Conservation (phyloP, 1,139 yeast species). For the Candida labiduridarum region DNA sequence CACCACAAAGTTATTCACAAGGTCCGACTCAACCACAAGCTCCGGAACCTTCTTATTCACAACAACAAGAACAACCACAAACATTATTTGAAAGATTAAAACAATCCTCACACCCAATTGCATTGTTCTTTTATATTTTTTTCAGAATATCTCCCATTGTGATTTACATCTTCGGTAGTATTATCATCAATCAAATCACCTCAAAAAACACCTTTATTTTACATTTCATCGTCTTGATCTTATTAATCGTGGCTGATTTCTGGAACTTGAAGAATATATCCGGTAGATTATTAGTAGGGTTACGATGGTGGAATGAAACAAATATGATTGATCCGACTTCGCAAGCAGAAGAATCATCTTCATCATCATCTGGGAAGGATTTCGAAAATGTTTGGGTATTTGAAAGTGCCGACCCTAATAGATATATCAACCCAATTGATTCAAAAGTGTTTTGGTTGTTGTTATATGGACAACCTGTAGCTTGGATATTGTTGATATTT, state of each 20-base stretch:
- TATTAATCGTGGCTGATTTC: slow-evolving; percentile 83
- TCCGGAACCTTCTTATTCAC: slow-evolving; percentile 6
- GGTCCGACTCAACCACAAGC: slow-evolving; percentile 6
- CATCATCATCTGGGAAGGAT: slow-evolving; percentile 16
- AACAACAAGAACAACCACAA: slow-evolving; percentile 7
- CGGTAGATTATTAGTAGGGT: slow-evolving; percentile 86
- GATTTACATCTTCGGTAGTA: slow-evolving; percentile 69
- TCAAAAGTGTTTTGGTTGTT: slow-evolving; percentile 86
- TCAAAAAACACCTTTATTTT: slow-evolving; percentile 62
- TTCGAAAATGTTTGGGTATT: slow-evolving; percentile 82
- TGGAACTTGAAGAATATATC: slow-evolving; percentile 93
- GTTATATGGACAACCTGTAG: slow-evolving; percentile 70
- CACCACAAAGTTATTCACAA: slow-evolving; percentile 7
- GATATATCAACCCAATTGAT: slow-evolving; percentile 89
- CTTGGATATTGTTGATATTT: slow-evolving; percentile 75
- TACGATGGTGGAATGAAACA: slow-evolving; percentile 93
- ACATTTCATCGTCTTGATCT: slow-evolving; percentile 74
- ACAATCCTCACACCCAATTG: slow-evolving; percentile 83
- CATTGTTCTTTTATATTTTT: slow-evolving; percentile 62
- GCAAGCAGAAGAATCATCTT: slow-evolving; percentile 32
- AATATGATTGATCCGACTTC: slow-evolving; percentile 31
- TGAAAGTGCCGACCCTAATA: slow-evolving; percentile 80
- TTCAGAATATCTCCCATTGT: slow-evolving; percentile 67
- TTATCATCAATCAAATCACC: slow-evolving; percentile 49
- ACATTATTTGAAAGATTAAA: slow-evolving; percentile 30